phyloP scores from a whole-genome alignment of 805 yeast genomes.

The Saccharomycopsis guyanensis region DNA sequence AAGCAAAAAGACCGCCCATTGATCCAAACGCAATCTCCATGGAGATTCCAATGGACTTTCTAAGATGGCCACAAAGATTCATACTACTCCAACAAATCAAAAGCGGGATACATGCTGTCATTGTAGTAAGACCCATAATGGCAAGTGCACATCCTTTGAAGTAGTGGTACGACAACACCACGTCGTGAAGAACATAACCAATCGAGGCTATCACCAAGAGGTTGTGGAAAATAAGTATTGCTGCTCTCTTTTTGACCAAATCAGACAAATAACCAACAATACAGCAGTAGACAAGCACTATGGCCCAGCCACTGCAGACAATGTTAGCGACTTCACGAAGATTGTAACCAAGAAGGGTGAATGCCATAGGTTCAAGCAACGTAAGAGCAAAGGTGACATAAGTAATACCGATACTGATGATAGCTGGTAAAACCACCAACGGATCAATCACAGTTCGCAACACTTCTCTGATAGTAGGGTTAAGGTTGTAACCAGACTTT shows the following conservation, averaged over 20 bases:
- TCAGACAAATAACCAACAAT: conserved; percentile 32
- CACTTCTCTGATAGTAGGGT: conserved; percentile 39
- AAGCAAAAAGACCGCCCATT: conserved; percentile 44
- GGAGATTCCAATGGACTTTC: conserved; percentile 39
- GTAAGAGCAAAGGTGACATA: conserved; percentile 70
- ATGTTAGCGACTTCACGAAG: conserved; percentile 58
- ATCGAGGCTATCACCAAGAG: background rate
- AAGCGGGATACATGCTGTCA: conserved; percentile 18
- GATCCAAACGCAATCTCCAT: conserved; percentile 46
- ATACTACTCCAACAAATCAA: conserved; percentile 32
- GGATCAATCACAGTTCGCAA: conserved; percentile 22
- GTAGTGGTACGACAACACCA: background rate
- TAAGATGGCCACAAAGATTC: conserved; percentile 32
- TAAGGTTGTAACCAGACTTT: conserved; percentile 41
- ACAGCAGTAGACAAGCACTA: conserved; percentile 3
- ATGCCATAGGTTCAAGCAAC: conserved; percentile 46
- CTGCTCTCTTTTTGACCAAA: conserved; percentile 36
- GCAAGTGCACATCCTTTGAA: conserved; percentile 11
- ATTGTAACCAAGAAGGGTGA: conserved; percentile 41
- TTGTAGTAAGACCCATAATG: conserved; percentile 40
- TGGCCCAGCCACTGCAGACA: conserved; percentile 38
- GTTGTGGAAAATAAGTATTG: conserved; percentile 31
- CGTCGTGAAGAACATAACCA: background rate
- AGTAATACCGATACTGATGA: conserved; percentile 55
- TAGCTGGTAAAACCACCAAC: conserved; percentile 46